A percentile compares a stretch with the other conserved stretches of the same genome.
phyloP scores from a whole-genome alignment of 1,284 basidiomycete species.

The Sanghuangporus sanghuang region DNA sequence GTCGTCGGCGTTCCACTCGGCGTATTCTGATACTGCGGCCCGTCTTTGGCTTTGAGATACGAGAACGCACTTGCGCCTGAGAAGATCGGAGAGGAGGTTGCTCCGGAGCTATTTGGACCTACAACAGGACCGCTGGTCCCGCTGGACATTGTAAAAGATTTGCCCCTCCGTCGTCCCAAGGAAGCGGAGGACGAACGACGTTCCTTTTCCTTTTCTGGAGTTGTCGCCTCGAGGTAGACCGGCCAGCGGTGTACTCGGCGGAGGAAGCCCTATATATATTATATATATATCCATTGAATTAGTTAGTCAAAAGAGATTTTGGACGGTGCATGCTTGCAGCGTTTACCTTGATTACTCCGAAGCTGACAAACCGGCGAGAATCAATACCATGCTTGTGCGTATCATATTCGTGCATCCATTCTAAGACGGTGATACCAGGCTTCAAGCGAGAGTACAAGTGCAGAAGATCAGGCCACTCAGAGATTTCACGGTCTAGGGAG shows the following conservation, averaged over 20 bases:
- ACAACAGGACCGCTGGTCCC: conserved; percentile 1
- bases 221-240: conserved; percentile 41
- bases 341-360: conserved; percentile 92
- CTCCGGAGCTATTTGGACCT: background rate
- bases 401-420: conserved; percentile 85
- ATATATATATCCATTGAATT: background rate
- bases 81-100: conserved; percentile 9
- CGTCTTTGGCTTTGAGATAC: background rate
- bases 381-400: conserved; percentile 79
- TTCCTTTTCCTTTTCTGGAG: conserved; percentile 15
- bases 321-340: background rate
- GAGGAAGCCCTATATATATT: conserved; percentile 76
- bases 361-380: conserved; percentile 91
- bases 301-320: background rate
- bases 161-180: conserved; percentile 35
- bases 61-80: conserved; percentile 1
- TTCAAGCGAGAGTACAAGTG: conserved; percentile 85
- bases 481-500: conserved; percentile 41
- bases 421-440: conserved; percentile 77
- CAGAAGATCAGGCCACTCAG: conserved; percentile 81
- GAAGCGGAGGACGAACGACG: conserved; percentile 12
- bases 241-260: conserved; percentile 93
- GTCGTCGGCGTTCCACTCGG: conserved; percentile 10
- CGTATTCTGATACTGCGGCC: conserved; percentile 3
- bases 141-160: conserved; percentile 29